A percentile compares a stretch with the other conserved stretches of the same genome.
phyloP scores from a whole-genome alignment of 2,329 filamentous ascomycete species.

The Aspergillus quadricinctus region DNA sequence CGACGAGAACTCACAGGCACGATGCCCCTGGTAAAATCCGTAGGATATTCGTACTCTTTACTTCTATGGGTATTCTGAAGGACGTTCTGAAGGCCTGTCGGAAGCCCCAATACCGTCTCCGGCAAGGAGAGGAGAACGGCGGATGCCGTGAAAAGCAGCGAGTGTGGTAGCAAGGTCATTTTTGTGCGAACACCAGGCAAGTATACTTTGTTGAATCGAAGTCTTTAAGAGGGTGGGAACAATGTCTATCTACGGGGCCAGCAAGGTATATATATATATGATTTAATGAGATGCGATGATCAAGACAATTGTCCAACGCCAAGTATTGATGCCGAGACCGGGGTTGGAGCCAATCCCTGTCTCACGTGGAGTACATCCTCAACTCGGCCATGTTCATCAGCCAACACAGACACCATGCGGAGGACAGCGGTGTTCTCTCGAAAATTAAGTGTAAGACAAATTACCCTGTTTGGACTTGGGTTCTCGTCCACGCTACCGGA shows the following conservation, averaged over 20 bases:
- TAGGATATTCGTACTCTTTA: slow-evolving; percentile 56
- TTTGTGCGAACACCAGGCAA: background rate
- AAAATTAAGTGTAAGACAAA: background rate
- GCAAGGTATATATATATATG: no score
- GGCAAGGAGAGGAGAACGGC: slow-evolving; percentile 21
- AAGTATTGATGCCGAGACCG: background rate
- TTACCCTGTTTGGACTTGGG: background rate
- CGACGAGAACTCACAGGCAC: slow-evolving; percentile 45
- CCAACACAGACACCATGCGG: background rate
- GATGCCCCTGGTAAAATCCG: slow-evolving; percentile 57
- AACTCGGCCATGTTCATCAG: background rate
- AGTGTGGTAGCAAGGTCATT: slow-evolving; percentile 7
- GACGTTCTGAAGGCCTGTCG: slow-evolving; percentile 51
- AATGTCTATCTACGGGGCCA: background rate
- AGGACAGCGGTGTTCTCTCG: background rate
- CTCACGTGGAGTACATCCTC: slow-evolving; percentile 11
- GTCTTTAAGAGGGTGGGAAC: background rate
- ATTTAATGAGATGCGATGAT: background rate
- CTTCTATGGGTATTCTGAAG: slow-evolving; percentile 51
- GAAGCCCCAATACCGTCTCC: slow-evolving; percentile 27
- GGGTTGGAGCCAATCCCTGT: slow-evolving; percentile 11
- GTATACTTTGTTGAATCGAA: background rate
- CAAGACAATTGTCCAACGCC: background rate
- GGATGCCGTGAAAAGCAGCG: slow-evolving; percentile 16
- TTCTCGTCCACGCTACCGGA: background rate